Evolutionary conservation across 768 basidiomycete genomes (phyloP).

Genomic region (Leccinum longicurvipes): DNA sequence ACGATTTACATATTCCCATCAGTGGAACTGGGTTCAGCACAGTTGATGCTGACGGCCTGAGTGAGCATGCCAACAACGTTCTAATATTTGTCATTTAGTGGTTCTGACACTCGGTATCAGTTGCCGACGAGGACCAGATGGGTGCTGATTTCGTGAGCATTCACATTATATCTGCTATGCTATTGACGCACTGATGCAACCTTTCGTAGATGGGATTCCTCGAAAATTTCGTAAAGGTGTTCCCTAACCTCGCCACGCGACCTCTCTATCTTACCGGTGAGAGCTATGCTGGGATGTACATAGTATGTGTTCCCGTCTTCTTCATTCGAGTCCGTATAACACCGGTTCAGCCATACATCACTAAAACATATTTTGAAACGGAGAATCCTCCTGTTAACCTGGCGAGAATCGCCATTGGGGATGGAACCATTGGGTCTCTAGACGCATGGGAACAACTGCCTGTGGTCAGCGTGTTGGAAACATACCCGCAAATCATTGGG

Average conservation of each 20-base stretch:
- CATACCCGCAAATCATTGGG: conserved; percentile 71
- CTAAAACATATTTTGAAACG: conserved; percentile 62
- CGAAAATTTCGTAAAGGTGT: conserved; percentile 66
- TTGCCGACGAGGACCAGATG: conserved; percentile 59
- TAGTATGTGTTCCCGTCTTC: conserved; percentile 43
- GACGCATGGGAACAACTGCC: conserved; percentile 51
- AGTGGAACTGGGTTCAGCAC: conserved; percentile 66
- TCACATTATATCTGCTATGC: neutral
- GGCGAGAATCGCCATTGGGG: conserved; percentile 63
- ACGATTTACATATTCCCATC: conserved; percentile 4
- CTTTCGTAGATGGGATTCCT: conserved; percentile 65
- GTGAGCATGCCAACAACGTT: conserved; percentile 29
- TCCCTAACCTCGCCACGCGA: conserved; percentile 61
- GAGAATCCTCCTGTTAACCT: conserved; percentile 62
- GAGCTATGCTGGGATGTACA: conserved; percentile 70
- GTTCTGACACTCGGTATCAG: conserved; percentile 28
- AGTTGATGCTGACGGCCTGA: conserved; percentile 53
- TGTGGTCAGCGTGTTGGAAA: conserved; percentile 61
- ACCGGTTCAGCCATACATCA: conserved; percentile 63
- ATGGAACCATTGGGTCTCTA: conserved; percentile 53
- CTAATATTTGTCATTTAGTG: neutral
- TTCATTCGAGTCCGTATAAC: neutral
- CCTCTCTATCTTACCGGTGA: conserved; percentile 71
- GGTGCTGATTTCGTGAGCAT: conserved; percentile 42
- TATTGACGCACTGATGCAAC: neutral